Conservation (phyloP, 2,329 filamentous ascomycete species). For the Ustilaginoidea virens region DNA sequence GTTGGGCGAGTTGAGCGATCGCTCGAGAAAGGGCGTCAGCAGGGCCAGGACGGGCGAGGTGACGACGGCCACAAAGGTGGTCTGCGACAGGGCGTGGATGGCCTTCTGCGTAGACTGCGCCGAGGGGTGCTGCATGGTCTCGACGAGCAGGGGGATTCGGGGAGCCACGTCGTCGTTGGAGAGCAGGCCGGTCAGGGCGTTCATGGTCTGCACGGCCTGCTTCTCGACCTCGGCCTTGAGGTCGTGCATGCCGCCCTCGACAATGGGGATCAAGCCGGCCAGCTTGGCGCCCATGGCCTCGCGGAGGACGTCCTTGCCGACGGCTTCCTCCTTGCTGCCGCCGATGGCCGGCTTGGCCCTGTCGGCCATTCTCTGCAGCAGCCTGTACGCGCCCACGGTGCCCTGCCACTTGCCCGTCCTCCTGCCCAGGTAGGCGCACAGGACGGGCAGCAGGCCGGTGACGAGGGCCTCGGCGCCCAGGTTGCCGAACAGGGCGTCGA, state of each 20-base stretch:
- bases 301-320: slow-evolving; percentile 76
- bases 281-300: slow-evolving; percentile 82
- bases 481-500: slow-evolving; percentile 73
- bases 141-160: slow-evolving; percentile 79
- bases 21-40: slow-evolving; percentile 85
- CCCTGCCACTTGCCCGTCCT: slow-evolving; percentile 95
- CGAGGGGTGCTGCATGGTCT: slow-evolving; percentile 90
- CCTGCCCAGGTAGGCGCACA: slow-evolving; percentile 64
- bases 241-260: slow-evolving; percentile 91
- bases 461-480: slow-evolving; percentile 73
- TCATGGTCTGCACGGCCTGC: slow-evolving; percentile 87
- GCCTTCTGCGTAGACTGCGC: slow-evolving; percentile 82
- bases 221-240: slow-evolving; percentile 80
- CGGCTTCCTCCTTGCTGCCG: slow-evolving; percentile 63
- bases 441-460: slow-evolving; percentile 61
- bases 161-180: slow-evolving; percentile 95
- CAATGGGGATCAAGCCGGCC: slow-evolving; percentile 75
- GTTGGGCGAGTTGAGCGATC: slow-evolving; percentile 78
- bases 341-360: slow-evolving; percentile 80
- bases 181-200: slow-evolving; percentile 70
- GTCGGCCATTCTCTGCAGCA: slow-evolving; percentile 87
- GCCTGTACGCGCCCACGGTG: slow-evolving; percentile 67
- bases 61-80: slow-evolving; percentile 94
- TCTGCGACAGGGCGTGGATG: slow-evolving; percentile 91
- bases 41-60: slow-evolving; percentile 91